phyloP scores from a whole-genome alignment of 2,329 filamentous ascomycete genomes.

The Apiospora hydei region DNA sequence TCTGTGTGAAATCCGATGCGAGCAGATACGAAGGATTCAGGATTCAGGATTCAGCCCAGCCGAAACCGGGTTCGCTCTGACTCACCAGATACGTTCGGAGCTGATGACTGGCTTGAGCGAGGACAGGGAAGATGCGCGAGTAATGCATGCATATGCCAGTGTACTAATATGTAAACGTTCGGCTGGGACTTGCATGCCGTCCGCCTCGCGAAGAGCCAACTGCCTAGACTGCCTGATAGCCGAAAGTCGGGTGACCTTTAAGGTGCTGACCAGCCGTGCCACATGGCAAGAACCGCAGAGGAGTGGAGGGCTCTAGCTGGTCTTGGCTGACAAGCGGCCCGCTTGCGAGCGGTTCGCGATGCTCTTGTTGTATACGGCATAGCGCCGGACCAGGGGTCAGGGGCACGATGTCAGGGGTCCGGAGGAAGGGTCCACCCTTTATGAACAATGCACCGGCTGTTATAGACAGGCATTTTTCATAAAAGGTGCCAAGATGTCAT shows the following conservation, averaged over 20 bases:
- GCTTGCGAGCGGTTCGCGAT: neutral
- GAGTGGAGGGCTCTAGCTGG: neutral
- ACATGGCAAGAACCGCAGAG: slow-evolving; percentile 1
- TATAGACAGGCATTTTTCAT: neutral
- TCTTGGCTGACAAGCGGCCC: slow-evolving; percentile 14
- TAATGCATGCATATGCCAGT: slow-evolving; percentile 1
- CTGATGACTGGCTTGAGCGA: neutral
- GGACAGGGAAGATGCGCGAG: neutral
- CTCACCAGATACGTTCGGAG: neutral
- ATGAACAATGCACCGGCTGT: too few species aligned
- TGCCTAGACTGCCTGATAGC: neutral
- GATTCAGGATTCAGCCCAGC: neutral
- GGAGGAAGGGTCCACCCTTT: neutral
- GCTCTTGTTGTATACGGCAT: neutral
- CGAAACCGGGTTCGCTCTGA: neutral
- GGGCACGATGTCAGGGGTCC: neutral
- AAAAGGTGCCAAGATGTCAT: neutral
- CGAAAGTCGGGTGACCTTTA: neutral
- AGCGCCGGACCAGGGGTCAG: neutral
- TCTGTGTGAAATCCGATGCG: neutral
- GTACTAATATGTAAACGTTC: neutral
- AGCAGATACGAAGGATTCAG: neutral
- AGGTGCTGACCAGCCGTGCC: neutral
- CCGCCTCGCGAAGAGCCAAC: neutral
- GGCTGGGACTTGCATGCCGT: neutral